A percentile compares a stretch with the other conserved stretches of the same genome.
phyloP scores from a whole-genome alignment of 176 grass and related monocot species.

The Musa itinerans region DNA sequence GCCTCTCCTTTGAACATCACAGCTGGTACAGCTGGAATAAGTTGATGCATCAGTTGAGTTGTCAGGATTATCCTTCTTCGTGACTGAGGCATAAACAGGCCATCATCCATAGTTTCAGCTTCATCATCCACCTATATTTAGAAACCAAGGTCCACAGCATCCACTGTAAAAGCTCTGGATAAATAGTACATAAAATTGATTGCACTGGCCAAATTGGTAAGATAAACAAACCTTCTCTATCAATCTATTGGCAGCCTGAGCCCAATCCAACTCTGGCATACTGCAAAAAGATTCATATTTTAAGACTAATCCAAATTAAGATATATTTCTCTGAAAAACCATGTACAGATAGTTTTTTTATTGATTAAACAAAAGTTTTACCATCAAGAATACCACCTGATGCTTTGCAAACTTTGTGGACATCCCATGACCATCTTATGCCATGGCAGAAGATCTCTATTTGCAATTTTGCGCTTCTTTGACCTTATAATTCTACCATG shows the following conservation, averaged over 20 bases:
- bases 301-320: background rate
- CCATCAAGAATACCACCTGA: constrained; percentile 22
- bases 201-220: background rate
- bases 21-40: constrained; percentile 30
- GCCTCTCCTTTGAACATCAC: constrained; percentile 25
- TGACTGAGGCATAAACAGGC: background rate
- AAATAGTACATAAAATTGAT: background rate
- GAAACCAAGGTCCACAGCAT: background rate
- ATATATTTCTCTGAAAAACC: background rate
- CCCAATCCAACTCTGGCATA: constrained; percentile 24
- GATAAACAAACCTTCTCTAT: constrained; percentile 31
- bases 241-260: constrained; percentile 23
- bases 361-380: background rate
- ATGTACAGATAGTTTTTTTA: background rate
- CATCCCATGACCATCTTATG: constrained; percentile 16
- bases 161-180: background rate
- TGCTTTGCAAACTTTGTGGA: constrained; percentile 13
- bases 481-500: background rate
- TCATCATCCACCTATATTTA: constrained; percentile 26
- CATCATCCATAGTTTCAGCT: constrained; percentile 24
- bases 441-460: constrained; percentile 16
- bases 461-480: constrained; percentile 29
- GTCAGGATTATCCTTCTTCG: constrained; percentile 30
- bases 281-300: background rate
- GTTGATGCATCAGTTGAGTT: constrained; percentile 30